Evolutionary conservation across 768 basidiomycete species (phyloP).

Genomic region (Tulasnella sp.): DNA sequence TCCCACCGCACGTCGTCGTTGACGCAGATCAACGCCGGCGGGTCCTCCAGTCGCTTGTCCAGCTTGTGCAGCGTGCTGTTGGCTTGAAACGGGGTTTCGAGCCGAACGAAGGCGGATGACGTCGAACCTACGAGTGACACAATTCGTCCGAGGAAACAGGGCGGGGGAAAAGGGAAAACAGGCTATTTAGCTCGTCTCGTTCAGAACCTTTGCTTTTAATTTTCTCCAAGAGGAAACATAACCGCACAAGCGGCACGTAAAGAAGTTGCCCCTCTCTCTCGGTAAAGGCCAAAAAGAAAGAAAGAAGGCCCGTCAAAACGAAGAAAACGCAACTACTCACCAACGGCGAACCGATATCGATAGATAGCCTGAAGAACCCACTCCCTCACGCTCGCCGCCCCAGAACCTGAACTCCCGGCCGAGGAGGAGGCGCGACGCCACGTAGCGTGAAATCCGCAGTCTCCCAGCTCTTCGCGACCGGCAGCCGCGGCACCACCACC

Average conservation of each 20-base stretch:
- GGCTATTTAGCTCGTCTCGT: no score
- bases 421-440: no score
- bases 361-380: conserved; percentile 9
- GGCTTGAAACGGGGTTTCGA: background rate
- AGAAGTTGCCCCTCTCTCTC: no score
- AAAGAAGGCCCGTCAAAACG: no score
- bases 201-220: no score
- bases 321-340: no score
- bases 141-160: background rate
- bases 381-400: background rate
- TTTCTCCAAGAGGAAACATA: no score
- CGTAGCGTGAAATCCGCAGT: conserved; percentile 13
- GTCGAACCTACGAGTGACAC: background rate
- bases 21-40: conserved; percentile 12
- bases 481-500: conserved; percentile 14
- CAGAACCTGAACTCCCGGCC: no score
- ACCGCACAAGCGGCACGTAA: no score
- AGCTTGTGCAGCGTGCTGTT: background rate
- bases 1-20: conserved; percentile 19
- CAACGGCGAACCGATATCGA: conserved; percentile 16
- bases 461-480: conserved; percentile 16
- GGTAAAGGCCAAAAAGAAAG: no score
- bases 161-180: background rate
- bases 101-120: conserved; percentile 6
- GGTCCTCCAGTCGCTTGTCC: background rate